A percentile compares a stretch with the other conserved stretches of the same genome.
Evolutionary conservation across 805 yeast species (phyloP).

Genomic region (Blastobotrys terrestris): DNA sequence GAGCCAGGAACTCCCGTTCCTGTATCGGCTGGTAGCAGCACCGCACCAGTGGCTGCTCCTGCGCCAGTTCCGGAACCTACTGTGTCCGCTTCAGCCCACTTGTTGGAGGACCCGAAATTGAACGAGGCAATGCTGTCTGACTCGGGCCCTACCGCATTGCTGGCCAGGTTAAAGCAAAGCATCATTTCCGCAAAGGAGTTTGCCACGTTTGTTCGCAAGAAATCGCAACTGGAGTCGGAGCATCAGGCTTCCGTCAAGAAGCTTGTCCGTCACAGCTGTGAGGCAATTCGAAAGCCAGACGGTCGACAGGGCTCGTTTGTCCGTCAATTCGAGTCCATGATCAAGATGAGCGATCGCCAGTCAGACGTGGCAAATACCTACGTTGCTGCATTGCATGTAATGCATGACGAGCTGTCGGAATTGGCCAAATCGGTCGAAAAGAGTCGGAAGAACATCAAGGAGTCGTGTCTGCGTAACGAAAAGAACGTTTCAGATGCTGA

Average conservation of each 20-base stretch:
- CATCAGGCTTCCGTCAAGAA: conserved; percentile 69
- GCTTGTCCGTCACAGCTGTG: conserved; percentile 52
- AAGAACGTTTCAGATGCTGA: conserved; percentile 82
- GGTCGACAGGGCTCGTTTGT: conserved; percentile 63
- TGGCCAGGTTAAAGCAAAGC: conserved; percentile 71
- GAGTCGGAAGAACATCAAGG: conserved; percentile 71
- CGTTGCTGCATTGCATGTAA: conserved; percentile 70
- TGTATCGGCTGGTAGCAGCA: no score
- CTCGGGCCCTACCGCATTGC: conserved; percentile 64
- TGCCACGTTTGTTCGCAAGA: conserved; percentile 68
- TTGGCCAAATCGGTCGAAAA: conserved; percentile 64
- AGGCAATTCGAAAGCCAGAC: conserved; percentile 41
- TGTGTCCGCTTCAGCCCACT: conserved; percentile 14
- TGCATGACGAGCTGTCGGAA: conserved; percentile 78
- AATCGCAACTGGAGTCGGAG: conserved; percentile 72
- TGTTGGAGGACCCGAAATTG: conserved; percentile 31
- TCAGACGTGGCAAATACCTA: conserved; percentile 67
- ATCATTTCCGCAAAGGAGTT: conserved; percentile 81
- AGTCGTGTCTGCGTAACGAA: conserved; percentile 73
- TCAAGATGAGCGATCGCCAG: conserved; percentile 73
- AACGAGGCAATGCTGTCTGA: conserved; percentile 31
- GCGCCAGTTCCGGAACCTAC: neutral
- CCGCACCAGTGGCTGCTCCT: no score
- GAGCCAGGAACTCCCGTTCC: neutral
- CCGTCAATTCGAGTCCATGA: conserved; percentile 56